A percentile compares a stretch with the other conserved stretches of the same genome.
Evolutionary conservation across 177 flowering plant genomes (phyloP).

Genomic region (Tripterygium wilfordii): DNA sequence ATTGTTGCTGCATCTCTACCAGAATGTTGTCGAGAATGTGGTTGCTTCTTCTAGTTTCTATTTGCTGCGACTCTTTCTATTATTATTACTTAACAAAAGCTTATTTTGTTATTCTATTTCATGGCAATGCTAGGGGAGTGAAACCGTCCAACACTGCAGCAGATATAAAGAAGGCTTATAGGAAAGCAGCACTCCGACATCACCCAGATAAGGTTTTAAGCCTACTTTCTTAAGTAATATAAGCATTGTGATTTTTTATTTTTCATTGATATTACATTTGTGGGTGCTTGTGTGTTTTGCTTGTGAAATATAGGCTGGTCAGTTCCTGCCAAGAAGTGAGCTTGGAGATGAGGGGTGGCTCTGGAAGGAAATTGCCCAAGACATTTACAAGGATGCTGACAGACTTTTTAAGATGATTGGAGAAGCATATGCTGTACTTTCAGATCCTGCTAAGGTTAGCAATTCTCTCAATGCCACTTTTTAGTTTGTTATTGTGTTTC

Average conservation of each 20-base stretch:
- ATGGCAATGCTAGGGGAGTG: too few species aligned
- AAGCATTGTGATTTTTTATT: neutral
- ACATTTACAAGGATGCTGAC: slow-evolving; percentile 82
- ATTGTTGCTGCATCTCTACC: too few species aligned
- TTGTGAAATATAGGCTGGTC: slow-evolving; percentile 58
- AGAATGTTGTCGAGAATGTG: too few species aligned
- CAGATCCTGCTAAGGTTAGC: slow-evolving; percentile 75
- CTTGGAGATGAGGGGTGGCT: slow-evolving; percentile 64
- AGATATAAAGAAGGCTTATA: slow-evolving; percentile 88
- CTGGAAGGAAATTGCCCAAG: slow-evolving; percentile 75
- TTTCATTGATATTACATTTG: neutral
- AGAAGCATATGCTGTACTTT: slow-evolving; percentile 92
- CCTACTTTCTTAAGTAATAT: slow-evolving; percentile 1
- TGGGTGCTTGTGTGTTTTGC: too few species aligned
- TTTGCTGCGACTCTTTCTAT: too few species aligned
- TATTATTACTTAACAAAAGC: too few species aligned
- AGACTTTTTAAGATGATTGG: slow-evolving; percentile 94
- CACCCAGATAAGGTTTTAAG: slow-evolving; percentile 92
- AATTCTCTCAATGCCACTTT: too few species aligned
- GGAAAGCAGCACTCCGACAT: slow-evolving; percentile 92
- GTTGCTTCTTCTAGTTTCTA: too few species aligned
- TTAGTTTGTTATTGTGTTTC: too few species aligned
- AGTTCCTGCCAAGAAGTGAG: slow-evolving; percentile 70
- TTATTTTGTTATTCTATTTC: too few species aligned
- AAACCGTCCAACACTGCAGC: slow-evolving; percentile 54